Conservation (phyloP, 768 basidiomycete species). For the Pluteus cervinus region DNA sequence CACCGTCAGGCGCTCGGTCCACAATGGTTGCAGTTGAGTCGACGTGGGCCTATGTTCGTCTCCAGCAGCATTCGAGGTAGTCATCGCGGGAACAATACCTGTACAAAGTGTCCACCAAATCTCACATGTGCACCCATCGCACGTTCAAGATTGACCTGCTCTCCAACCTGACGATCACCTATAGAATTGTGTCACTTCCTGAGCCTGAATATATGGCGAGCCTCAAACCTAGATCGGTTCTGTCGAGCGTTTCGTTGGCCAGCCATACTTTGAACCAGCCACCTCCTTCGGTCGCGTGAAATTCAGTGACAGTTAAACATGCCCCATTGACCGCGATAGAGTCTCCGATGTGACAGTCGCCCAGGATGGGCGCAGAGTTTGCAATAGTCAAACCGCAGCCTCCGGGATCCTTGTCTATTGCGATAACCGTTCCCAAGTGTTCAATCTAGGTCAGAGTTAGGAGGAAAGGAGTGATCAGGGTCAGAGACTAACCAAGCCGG, state of each 20-base stretch:
- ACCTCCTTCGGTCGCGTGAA: constrained; percentile 51
- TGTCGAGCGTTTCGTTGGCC: constrained; percentile 88
- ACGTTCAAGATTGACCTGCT: constrained; percentile 87
- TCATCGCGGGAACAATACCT: constrained; percentile 54
- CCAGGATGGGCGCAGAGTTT: constrained; percentile 66
- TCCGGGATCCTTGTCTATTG: constrained; percentile 55
- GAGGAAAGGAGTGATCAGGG: constrained; percentile 2
- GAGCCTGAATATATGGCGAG: not conserved
- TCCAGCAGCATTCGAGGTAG: not conserved
- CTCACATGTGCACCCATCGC: constrained; percentile 89
- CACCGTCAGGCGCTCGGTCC: constrained; percentile 65
- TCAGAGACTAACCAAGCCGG: constrained; percentile 56
- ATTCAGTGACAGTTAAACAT: constrained; percentile 89
- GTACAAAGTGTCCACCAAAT: constrained; percentile 97
- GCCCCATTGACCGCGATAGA: constrained; percentile 87
- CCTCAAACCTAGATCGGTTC: constrained; percentile 81
- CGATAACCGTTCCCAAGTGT: constrained; percentile 72
- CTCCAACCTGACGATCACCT: constrained; percentile 78
- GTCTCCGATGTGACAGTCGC: constrained; percentile 90
- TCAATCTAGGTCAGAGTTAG: constrained; percentile 61
- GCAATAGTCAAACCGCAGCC: constrained; percentile 83
- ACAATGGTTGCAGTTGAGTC: constrained; percentile 82
- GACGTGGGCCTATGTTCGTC: constrained; percentile 71
- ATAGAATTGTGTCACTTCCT: constrained; percentile 3
- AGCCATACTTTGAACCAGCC: constrained; percentile 94